These are phyloP conservation scores for Apiotrichum brassicae DNA, from an alignment of 1,284 basidiomycete genomes.

Conservation along the genomic window DNA sequence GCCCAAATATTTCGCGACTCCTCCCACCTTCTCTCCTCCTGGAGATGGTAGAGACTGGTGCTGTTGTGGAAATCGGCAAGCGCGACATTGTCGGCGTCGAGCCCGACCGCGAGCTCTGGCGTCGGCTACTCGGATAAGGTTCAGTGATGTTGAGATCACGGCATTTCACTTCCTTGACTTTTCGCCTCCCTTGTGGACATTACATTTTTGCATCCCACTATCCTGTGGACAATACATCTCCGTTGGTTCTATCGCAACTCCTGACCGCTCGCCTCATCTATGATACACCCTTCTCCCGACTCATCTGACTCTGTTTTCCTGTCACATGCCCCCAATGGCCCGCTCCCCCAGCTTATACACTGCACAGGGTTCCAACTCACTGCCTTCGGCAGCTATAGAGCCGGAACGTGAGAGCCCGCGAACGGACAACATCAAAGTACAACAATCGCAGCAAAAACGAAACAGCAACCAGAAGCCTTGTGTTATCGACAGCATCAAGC, in stretches of 20 bases:
- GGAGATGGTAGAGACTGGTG: constrained; percentile 18
- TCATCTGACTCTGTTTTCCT: not conserved
- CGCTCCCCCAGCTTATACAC: too few relatives aligned
- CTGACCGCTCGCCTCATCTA: too few relatives aligned
- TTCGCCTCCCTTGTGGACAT: not conserved
- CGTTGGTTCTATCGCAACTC: too few relatives aligned
- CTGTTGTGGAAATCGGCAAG: constrained; percentile 13
- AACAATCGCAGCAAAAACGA: too few relatives aligned
- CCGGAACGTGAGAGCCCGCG: too few relatives aligned
- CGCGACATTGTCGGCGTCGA: constrained; percentile 19
- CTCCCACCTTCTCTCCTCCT: constrained; percentile 11
- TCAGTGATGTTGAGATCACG: too few relatives aligned
- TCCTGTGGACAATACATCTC: too few relatives aligned
- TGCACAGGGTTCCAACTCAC: too few relatives aligned
- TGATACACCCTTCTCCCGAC: not conserved
- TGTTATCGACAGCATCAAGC: too few relatives aligned
- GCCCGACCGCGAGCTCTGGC: constrained; percentile 19
- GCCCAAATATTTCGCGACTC: not conserved
- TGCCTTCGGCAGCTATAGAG: not conserved
- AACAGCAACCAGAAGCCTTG: too few relatives aligned
- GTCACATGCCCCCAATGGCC: not conserved
- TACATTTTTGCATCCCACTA: not conserved
- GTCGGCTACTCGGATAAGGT: constrained; percentile 15
- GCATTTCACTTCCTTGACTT: too few relatives aligned
- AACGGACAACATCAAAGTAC: too few relatives aligned